phyloP scores from a whole-genome alignment of 2,329 filamentous ascomycete genomes.

The Colletotrichum sp. region DNA sequence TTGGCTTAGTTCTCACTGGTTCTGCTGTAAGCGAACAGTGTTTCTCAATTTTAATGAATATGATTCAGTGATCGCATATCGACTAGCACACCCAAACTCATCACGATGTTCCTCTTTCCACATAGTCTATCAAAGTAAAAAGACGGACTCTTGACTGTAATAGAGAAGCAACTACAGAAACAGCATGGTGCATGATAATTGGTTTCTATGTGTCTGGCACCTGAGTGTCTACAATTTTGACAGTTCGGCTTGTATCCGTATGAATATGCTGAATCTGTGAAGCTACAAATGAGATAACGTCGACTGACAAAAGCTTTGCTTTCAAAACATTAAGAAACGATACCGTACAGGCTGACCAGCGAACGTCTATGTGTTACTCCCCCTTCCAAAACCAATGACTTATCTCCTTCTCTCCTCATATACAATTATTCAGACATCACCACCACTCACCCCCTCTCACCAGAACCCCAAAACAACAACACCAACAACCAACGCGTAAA shows the following conservation, averaged over 20 bases:
- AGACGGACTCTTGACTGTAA: too few species aligned
- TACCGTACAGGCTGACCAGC: not conserved
- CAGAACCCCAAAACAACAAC: not conserved
- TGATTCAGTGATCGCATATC: too few species aligned
- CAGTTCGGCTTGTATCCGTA: not conserved
- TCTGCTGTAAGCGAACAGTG: too few species aligned
- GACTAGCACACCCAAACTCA: too few species aligned
- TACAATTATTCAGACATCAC: not conserved
- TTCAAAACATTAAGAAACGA: not conserved
- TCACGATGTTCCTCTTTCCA: too few species aligned
- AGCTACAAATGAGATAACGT: not conserved
- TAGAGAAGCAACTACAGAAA: too few species aligned
- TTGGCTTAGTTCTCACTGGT: too few species aligned
- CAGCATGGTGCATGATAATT: too few species aligned
- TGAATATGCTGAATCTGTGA: not conserved
- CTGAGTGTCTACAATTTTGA: not conserved
- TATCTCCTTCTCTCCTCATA: fast-evolving
- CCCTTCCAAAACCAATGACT: not conserved
- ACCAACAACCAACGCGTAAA: not conserved
- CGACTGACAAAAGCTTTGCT: not conserved
- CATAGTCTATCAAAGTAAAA: too few species aligned
- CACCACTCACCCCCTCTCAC: not conserved
- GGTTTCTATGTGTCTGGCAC: too few species aligned
- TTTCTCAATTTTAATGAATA: too few species aligned
- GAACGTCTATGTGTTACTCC: not conserved